Base-by-base conservation (phyloP, 768 basidiomycete genomes). In the Tephrocybe sp. region DNA sequence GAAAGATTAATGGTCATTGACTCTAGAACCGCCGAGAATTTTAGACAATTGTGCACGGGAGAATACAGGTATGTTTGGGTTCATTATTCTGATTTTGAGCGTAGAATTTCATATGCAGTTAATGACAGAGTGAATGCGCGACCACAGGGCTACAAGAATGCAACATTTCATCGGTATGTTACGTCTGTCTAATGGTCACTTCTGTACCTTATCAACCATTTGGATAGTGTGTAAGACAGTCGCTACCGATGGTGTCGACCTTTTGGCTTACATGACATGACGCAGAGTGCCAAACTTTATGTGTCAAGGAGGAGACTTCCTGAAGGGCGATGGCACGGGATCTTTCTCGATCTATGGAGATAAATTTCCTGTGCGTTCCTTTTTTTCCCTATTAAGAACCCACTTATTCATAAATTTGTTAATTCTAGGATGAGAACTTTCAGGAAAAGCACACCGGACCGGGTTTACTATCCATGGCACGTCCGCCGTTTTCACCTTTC, bases 301-400 rank as follows among this genome's bases (percentile, higher is more conserved):
- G 94, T 90, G 92, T 58, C 95, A 98, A 80, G 93, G 93, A 77
- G 97, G 97, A 0, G 97, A 99, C 65, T 99, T 98, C 57, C 60
- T 95, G 58, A 95, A 95, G 54, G 84, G 85, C 3, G 97, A 99
- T 60, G 97, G 97, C 32, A 98, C 96, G 1, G 97, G 97, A 1
- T 84, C 87, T 0, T 94, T 95, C 69, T 96, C 92, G n/a, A 92
- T 99, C 57, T 98, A 97, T 60, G 96, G 96, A 20, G 88, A 91
- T 61, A 92, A 90, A 59, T 96, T 96, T 62, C 88, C 86, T 0
- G 94, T 95, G 39, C 52, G 83, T 71, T 13, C 26, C 14, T 8
- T 38, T 9, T 9, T 35, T 33, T 14, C 17, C 14, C 51, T 30
- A 38, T 48, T 4, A 0, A 26, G 40, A 7, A 42, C 53, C 26